Conservation (phyloP, 2,329 filamentous ascomycete species). For the Rugonectria rugulosa region DNA sequence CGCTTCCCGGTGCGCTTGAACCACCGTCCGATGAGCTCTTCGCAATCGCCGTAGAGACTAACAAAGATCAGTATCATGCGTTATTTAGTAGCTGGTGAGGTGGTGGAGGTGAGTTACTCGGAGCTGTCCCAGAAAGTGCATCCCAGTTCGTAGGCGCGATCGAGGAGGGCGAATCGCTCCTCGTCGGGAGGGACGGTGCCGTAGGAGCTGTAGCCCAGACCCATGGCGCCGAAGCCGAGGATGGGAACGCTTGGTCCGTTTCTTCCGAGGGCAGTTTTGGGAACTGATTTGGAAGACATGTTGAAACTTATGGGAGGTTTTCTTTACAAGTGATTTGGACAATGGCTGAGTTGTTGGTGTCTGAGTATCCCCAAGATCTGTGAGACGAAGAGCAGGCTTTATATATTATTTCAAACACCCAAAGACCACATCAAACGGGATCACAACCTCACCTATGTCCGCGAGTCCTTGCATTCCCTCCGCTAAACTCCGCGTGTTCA, state of each 20-base stretch:
- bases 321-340: neutral
- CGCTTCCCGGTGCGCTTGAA: constrained; percentile 53
- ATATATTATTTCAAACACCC: neutral
- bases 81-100: neutral
- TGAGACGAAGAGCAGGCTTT: neutral
- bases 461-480: neutral
- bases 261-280: constrained; percentile 49
- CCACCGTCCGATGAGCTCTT: constrained; percentile 56
- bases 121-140: constrained; percentile 57
- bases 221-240: constrained; percentile 62
- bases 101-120: constrained; percentile 34
- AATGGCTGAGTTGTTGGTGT: neutral
- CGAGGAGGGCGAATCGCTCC: constrained; percentile 57
- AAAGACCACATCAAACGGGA: neutral
- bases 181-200: constrained; percentile 48
- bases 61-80: neutral
- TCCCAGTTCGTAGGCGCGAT: constrained; percentile 55
- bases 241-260: constrained; percentile 57
- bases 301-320: neutral
- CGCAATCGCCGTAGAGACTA: constrained; percentile 52
- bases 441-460: neutral
- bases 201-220: constrained; percentile 36
- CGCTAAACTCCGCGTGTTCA: neutral
- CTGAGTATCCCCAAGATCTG: neutral
- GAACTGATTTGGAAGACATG: constrained; percentile 1